Base-by-base conservation (phyloP, 2,329 filamentous ascomycete genomes). In the Trichoderma simmonsii region DNA sequence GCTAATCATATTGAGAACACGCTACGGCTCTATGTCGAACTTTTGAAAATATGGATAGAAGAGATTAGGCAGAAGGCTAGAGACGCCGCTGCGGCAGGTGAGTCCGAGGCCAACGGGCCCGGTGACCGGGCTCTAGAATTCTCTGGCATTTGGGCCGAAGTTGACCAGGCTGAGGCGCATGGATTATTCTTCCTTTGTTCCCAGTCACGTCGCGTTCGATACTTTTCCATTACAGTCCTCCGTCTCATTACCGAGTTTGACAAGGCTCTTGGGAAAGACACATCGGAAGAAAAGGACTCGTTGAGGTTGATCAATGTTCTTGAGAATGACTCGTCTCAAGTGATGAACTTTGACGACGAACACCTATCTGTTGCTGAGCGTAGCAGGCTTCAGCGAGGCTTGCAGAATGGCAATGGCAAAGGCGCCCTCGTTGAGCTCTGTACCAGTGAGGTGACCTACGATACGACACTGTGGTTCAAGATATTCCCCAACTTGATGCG, bases 141-240 rank as follows among this genome's bases (percentile, higher is more conserved):
- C 36, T 97, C 95, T 0, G 93, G 92, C 71, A 91, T 97, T 3
- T 93, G 95, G 86, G 94, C 94, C 1, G 93, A 98, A 78, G 95
- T 99, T 30, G 96, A 99, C 76, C 95, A 98, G 80, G 93, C 98
- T 18, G 96, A 99, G 80, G 97, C 95, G 0, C 96, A 98, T 79
- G 97, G 96, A 0, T 83, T 99, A 3, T 99, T 99, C 85, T 99
- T 99, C 80, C 85, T 99, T 7, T 99, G 96, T 80, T 99, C 96
- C 0, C 96, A 98, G 76, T 98, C 96, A 6, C 89, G 94, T 68
- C 89, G 93, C 69, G 96, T 99, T 30, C 90, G 96, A 66, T 88
- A 93, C 72, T 97, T 96, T 80, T 95, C 96, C 3, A 93, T 99
- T 67, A 97, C 93, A 1, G 95, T 99, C 2, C 85, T 99, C 30